phyloP scores from a whole-genome alignment of 495 filamentous ascomycete species.

The Talaromyces wortmannii region DNA sequence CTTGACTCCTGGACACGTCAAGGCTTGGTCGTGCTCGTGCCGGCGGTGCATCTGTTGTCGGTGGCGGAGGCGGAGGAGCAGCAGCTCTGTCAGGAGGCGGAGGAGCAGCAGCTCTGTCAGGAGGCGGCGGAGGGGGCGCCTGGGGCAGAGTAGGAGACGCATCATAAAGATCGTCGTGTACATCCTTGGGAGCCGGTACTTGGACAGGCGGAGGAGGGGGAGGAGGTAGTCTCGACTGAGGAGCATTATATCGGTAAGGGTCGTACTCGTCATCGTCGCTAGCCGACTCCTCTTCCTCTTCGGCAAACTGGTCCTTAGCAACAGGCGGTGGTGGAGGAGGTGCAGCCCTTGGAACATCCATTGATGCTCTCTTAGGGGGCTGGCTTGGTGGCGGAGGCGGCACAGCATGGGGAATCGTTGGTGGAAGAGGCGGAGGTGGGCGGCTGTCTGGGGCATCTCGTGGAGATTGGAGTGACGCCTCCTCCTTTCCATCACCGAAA shows the following conservation, averaged over 20 bases:
- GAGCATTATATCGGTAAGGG: slow-evolving; percentile 58
- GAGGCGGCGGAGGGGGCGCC: slow-evolving; percentile 3
- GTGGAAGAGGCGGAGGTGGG: slow-evolving; percentile 54
- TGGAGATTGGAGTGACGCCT: slow-evolving; percentile 40
- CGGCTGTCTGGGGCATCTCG: slow-evolving; percentile 39
- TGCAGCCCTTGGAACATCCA: slow-evolving; percentile 16
- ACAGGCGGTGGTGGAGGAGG: slow-evolving; percentile 57
- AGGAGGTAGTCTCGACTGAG: slow-evolving; percentile 17
- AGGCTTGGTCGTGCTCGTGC: slow-evolving; percentile 55
- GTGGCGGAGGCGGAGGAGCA: slow-evolving; percentile 5
- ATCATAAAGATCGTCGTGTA: slow-evolving; percentile 8
- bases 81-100: slow-evolving; percentile 12
- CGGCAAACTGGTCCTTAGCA: slow-evolving; percentile 24
- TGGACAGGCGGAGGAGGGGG: slow-evolving; percentile 15
- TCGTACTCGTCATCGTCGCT: slow-evolving; percentile 67
- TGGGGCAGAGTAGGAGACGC: slow-evolving; percentile 31
- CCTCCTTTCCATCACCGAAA: slow-evolving; percentile 54
- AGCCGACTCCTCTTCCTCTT: slow-evolving; percentile 31
- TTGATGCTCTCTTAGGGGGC: slow-evolving; percentile 24
- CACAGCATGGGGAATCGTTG: slow-evolving; percentile 41
- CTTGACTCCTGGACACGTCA: slow-evolving; percentile 51
- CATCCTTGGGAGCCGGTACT: slow-evolving; percentile 1
- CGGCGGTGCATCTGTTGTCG: slow-evolving; percentile 33
- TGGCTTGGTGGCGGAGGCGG: slow-evolving; percentile 48
- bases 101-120: slow-evolving; percentile 14